These are phyloP conservation scores for Ramaria sp. DNA, from an alignment of 768 basidiomycete species.

Conservation along the genomic window DNA sequence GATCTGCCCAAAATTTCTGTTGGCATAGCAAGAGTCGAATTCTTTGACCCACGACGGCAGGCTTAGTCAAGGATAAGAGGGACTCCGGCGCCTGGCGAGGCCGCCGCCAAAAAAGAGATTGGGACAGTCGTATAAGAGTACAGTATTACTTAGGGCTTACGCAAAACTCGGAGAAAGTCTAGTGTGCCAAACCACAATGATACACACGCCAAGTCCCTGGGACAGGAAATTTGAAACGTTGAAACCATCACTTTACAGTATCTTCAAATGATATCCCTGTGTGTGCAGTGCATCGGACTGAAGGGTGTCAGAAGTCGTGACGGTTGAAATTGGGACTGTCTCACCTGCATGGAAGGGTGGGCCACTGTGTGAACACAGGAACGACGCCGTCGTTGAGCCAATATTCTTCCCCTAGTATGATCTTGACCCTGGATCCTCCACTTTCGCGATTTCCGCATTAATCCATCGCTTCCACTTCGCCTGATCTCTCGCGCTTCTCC, in stretches of 20 bases:
- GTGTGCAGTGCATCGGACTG: neutral
- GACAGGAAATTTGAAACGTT: slow-evolving; percentile 3
- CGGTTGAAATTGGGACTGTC: neutral
- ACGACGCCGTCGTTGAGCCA: slow-evolving; percentile 40
- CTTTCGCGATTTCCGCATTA: too few relatives aligned
- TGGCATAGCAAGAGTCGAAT: too few relatives aligned
- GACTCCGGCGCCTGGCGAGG: too few relatives aligned
- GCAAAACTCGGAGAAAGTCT: too few relatives aligned
- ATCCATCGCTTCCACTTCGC: neutral
- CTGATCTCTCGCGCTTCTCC: neutral
- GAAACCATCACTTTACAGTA: neutral
- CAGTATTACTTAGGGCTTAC: too few relatives aligned
- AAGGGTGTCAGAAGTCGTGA: neutral
- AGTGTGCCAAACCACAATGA: slow-evolving; percentile 27
- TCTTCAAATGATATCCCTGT: neutral
- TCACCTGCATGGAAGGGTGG: slow-evolving; percentile 35
- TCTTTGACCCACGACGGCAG: too few relatives aligned
- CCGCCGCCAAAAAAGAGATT: too few relatives aligned
- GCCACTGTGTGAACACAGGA: slow-evolving; percentile 41
- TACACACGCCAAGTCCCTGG: slow-evolving; percentile 35
- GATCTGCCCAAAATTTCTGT: slow-evolving; percentile 28
- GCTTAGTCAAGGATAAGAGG: too few relatives aligned
- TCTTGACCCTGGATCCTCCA: neutral
- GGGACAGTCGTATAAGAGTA: too few relatives aligned
- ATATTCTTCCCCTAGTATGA: slow-evolving; percentile 22